Percentiles rank a stretch among this genome's conserved stretches.
phyloP scores from a whole-genome alignment of 495 filamentous ascomycete species.

The Hamigera avellanea region DNA sequence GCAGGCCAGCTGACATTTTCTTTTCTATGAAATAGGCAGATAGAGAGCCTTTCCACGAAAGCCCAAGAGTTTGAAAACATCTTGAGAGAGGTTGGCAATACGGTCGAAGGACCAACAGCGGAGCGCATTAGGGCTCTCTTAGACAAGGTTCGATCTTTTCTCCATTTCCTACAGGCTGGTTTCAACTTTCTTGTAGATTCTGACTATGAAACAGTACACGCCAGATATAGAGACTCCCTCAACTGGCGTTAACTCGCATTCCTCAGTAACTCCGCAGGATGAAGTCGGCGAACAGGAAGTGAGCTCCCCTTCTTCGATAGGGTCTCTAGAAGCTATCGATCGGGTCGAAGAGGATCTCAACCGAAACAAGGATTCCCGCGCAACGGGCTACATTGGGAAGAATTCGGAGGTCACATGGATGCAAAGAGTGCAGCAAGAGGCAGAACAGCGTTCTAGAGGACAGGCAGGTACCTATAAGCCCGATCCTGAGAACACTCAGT shows the following conservation, averaged over 20 bases:
- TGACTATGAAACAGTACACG: constrained; percentile 5
- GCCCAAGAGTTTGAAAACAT: constrained; percentile 38
- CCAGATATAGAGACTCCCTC: constrained; percentile 14
- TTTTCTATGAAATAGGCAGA: constrained; percentile 17
- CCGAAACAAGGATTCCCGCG: constrained; percentile 32
- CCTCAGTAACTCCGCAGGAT: constrained; percentile 23
- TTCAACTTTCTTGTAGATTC: not conserved
- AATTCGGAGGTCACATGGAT: constrained; percentile 56
- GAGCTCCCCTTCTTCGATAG: constrained; percentile 38
- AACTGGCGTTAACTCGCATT: constrained; percentile 20
- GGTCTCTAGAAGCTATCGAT: constrained; percentile 50
- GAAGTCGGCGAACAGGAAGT: constrained; percentile 18
- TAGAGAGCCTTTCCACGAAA: constrained; percentile 33
- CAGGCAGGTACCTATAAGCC: constrained; percentile 21
- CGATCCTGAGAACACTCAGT: constrained; percentile 8
- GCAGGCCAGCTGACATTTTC: constrained; percentile 7
- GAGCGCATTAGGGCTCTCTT: constrained; percentile 26
- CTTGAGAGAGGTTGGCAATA: constrained; percentile 24
- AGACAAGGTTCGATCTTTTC: constrained; percentile 24
- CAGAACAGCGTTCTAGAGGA: constrained; percentile 21
- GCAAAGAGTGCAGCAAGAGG: constrained; percentile 32
- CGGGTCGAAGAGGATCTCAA: constrained; percentile 51
- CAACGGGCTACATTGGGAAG: constrained; percentile 54
- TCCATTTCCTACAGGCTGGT: too few species aligned
- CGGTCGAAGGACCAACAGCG: constrained; percentile 22